A percentile compares a stretch with the other conserved stretches of the same genome.
Conservation (phyloP, 106 monocot species). For the Dioscorea dumetorum region DNA sequence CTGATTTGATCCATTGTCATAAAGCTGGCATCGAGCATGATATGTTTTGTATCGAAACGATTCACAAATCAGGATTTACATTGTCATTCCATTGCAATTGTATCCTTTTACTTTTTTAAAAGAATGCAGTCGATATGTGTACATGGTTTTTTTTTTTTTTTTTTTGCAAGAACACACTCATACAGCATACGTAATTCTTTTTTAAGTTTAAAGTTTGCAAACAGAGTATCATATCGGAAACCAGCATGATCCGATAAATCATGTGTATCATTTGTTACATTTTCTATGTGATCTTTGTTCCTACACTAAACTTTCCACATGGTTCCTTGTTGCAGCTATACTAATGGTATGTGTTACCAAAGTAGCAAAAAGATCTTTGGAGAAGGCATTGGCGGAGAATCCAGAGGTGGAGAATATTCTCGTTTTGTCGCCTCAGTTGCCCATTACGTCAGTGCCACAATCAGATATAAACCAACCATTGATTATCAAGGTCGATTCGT, state of each 20-base stretch:
- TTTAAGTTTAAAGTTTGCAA: no score
- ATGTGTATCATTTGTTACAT: neutral
- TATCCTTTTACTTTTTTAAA: no score
- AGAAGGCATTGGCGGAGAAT: slow-evolving; percentile 83
- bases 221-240: neutral
- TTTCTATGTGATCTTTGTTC: neutral
- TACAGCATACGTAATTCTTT: no score
- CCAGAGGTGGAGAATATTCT: slow-evolving; percentile 3
- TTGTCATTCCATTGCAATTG: no score
- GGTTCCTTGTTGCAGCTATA: slow-evolving; percentile 32
- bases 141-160: no score
- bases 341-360: slow-evolving; percentile 80
- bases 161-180: no score
- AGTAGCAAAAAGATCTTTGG: slow-evolving; percentile 77
- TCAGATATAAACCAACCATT: slow-evolving; percentile 51
- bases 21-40: no score
- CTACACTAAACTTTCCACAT: neutral
- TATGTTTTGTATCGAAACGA: no score
- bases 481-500: slow-evolving; percentile 59
- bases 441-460: slow-evolving; percentile 8
- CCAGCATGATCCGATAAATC: neutral
- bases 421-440: slow-evolving; percentile 35
- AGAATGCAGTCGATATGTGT: no score
- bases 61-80: no score
- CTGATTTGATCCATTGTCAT: no score